Percentiles rank a stretch among this genome's conserved stretches.
These are phyloP conservation scores for Prinsepia uniflora DNA, from an alignment of 306 rosid genomes.

Conservation along the genomic window DNA sequence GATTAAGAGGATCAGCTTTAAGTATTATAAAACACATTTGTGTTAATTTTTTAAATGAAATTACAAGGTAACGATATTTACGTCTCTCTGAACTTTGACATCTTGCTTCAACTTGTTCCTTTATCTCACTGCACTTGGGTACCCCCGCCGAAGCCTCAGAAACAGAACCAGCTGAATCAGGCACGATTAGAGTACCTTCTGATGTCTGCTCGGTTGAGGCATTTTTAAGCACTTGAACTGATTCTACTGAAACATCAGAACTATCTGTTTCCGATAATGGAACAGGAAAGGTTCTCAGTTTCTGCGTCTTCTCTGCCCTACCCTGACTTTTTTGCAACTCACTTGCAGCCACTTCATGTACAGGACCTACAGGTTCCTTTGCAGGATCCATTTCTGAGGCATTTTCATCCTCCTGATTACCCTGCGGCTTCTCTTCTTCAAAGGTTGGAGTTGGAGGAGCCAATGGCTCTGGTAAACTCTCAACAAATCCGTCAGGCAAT, in stretches of 20 bases:
- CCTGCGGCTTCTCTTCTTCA: slow-evolving; percentile 55
- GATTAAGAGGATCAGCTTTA: slow-evolving; percentile 18
- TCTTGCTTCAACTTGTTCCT: slow-evolving; percentile 48
- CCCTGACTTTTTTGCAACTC: slow-evolving; percentile 43
- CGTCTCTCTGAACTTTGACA: slow-evolving; percentile 49
- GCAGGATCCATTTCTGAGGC: slow-evolving; percentile 34
- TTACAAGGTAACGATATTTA: slow-evolving; percentile 40
- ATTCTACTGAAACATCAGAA: slow-evolving; percentile 43
- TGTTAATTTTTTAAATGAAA: slow-evolving; percentile 3
- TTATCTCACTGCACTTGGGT: slow-evolving; percentile 39
- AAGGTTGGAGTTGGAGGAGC: slow-evolving; percentile 59
- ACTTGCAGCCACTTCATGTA: slow-evolving; percentile 28
- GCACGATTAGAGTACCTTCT: slow-evolving; percentile 36
- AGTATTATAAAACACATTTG: background rate
- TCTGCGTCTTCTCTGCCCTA: slow-evolving; percentile 39
- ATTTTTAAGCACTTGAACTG: slow-evolving; percentile 30
- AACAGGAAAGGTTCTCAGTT: slow-evolving; percentile 42
- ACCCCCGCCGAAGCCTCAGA: slow-evolving; percentile 29
- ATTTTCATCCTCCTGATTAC: slow-evolving; percentile 34
- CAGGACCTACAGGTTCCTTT: slow-evolving; percentile 26
- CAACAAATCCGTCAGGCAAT: slow-evolving; percentile 90
- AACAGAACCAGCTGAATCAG: slow-evolving; percentile 30
- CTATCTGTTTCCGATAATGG: slow-evolving; percentile 39
- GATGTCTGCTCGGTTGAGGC: slow-evolving; percentile 41
- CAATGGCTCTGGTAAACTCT: slow-evolving; percentile 55